Base-by-base conservation (phyloP, 1,284 basidiomycete genomes). In the Leucoagaricus sp. region DNA sequence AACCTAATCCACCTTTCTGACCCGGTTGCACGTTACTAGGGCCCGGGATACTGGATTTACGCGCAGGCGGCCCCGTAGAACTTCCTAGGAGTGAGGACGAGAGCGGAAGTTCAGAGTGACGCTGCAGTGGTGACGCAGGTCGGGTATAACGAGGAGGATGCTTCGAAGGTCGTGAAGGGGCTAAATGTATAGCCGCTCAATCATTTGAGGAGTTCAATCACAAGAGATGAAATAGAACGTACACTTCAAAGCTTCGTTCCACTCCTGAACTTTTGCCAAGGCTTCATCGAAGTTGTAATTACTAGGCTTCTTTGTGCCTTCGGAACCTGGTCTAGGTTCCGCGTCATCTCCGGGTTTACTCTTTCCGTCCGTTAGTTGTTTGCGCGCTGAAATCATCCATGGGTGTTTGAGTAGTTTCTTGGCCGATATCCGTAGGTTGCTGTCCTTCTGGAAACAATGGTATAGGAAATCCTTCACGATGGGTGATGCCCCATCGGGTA, bases 361-460 rank as follows among this genome's bases (percentile, higher is more conserved):
- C 51, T 72, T 73, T n/a, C 69, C 75, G 21, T 76, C 75, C 25
- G 68, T 68, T 73, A 94, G 82, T 68, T 94, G 88, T 69, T 85
- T 89, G 65, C 88, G 83, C 7, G 93, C 89, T 0, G 89, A 83
- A 23, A 90, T 73, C 94, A 98, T 98, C 96, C 96, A 99, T 8
- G 94, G 93, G 67, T 99, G 96, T 63, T 84, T 83, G 29, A 97
- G 78, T 7, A 99, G 80, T 73, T 98, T 98, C 74, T 92, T 93
- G 2, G 96, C 96, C 0, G 92, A 91, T 62, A 98, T 89, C 21
- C 96, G 89, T 41, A 99, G 78, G 70, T 98, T 97, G 62, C 87
- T 87, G 68, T 98, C 96, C 72, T 98, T 98, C 76, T 98, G 96
- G 73, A 99, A 99, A 70, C 96, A 98, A 64, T 98, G 95, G 62